phyloP scores from a whole-genome alignment of 2,329 filamentous ascomycete species.

The Cladosporium cucumerinum region DNA sequence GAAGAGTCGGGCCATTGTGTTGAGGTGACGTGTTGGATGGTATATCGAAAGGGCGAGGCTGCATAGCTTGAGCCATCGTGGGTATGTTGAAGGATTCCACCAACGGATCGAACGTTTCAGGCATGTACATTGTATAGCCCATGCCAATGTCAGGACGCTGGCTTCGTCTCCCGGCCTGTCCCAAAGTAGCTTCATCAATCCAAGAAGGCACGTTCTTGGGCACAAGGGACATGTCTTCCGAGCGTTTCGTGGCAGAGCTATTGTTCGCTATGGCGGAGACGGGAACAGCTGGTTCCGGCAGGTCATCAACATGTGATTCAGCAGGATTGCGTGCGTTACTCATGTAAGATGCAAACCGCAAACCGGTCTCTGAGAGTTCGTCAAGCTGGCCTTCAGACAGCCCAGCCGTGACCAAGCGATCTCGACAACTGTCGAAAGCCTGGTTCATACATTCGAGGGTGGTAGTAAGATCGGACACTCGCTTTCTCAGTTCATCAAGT shows the following conservation, averaged over 20 bases:
- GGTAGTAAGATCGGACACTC: slow-evolving; percentile 65
- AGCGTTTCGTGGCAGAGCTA: not conserved
- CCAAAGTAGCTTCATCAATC: slow-evolving; percentile 25
- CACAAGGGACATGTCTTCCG: not conserved
- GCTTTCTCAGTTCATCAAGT: slow-evolving; percentile 68
- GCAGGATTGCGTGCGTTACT: slow-evolving; percentile 24
- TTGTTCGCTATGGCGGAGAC: not conserved
- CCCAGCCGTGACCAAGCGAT: slow-evolving; percentile 22
- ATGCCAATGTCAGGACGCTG: slow-evolving; percentile 21
- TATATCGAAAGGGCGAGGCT: not conserved
- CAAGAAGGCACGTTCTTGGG: slow-evolving; percentile 27
- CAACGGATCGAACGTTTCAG: not conserved
- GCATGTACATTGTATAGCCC: slow-evolving; percentile 27
- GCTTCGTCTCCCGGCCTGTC: slow-evolving; percentile 5
- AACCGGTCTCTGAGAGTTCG: slow-evolving; percentile 23
- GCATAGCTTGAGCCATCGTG: slow-evolving; percentile 5
- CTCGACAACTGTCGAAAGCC: slow-evolving; percentile 55
- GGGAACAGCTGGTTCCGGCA: not conserved
- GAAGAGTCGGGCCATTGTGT: not conserved
- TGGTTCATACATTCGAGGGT: slow-evolving; percentile 72
- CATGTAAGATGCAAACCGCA: slow-evolving; percentile 19
- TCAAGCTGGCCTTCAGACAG: slow-evolving; percentile 21
- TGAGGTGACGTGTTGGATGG: not conserved
- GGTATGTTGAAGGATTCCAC: slow-evolving; percentile 12
- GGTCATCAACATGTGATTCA: slow-evolving; percentile 13